Evolutionary conservation across 805 yeast species (phyloP), one percentile per base, ranked within the genome.

Genomic region (Barnettozyma wickerhamii): DNA sequence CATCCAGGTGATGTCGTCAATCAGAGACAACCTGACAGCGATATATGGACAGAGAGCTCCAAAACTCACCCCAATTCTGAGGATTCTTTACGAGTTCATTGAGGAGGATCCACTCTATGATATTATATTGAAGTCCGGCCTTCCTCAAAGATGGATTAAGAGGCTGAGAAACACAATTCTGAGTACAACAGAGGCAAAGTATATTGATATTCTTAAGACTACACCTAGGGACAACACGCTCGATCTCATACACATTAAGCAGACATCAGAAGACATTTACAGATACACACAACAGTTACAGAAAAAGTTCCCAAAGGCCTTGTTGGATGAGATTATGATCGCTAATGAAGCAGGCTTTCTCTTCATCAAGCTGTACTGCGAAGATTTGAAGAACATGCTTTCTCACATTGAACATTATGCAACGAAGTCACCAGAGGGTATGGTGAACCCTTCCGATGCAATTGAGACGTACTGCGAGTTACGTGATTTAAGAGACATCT

Each of bases 191-290:
- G 76, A 71, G 41, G 49, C 51, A 10, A 69, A 67, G 45, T 75
- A 75, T 43, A 66, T 69, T 26, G 58, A 63, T 2, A 46, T 72
- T 7, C 54, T 75, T 17, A 64, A 69, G 4, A 60, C 60, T 6
- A 63, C 84, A n/a, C 93, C 95, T 0, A 64, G 83, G 20, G 78
- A 74, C 52, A 65, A 68, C 30, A 65, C 79, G 0, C 56, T 83
- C 7, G 75, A 69, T 30, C 62, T 81, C 3, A 52, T 68, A 19
- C 83, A 83, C 59, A 68, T 84, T 3, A 67, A 75, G 34, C 72
- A 77, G 32, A 66, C 81, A 5, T 77, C 81, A 0, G 80, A 79
- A 35, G 53, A 58, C 29, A 69, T 85, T 17, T 67, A 79, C 7
- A 60, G 61, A 3, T 69, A 70, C 24, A 74, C 81, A 14, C 65